Conservation (phyloP, 495 filamentous ascomycete species). For the Penicillium roqueforti region DNA sequence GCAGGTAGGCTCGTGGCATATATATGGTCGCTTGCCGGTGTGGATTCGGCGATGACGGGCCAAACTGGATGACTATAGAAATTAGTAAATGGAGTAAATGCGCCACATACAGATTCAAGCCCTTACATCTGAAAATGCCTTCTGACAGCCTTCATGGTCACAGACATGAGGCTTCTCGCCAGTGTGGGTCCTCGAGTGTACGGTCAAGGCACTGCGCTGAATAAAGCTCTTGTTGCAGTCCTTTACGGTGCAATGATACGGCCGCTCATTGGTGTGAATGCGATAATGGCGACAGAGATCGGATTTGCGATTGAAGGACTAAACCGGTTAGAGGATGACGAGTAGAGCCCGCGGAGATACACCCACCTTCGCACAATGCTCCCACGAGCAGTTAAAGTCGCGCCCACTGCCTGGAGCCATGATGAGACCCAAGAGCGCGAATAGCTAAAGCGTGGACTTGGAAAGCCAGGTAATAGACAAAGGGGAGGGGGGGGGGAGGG, state of each 20-base stretch:
- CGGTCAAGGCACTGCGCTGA: conserved; percentile 80
- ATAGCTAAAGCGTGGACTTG: not conserved
- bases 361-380: conserved; percentile 45
- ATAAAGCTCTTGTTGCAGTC: conserved; percentile 87
- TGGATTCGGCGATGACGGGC: conserved; percentile 84
- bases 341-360: not conserved
- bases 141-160: conserved; percentile 72
- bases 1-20: conserved; percentile 73
- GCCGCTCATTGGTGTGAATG: conserved; percentile 87
- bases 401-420: conserved; percentile 46
- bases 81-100: conserved; percentile 3
- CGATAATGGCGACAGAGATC: conserved; percentile 84
- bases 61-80: conserved; percentile 71
- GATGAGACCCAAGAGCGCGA: not conserved
- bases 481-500: conserved; percentile 4
- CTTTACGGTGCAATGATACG: conserved; percentile 65
- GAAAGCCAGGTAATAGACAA: not conserved
- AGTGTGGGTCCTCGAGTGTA: conserved; percentile 82
- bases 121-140: conserved; percentile 81
- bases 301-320: conserved; percentile 93
- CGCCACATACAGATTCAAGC: not conserved
- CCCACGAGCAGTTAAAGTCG: conserved; percentile 48
- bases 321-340: not conserved
- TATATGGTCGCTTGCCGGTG: conserved; percentile 80
- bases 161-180: conserved; percentile 88